phyloP scores from a whole-genome alignment of 768 basidiomycete genomes.

The Boletus rubescentipes region DNA sequence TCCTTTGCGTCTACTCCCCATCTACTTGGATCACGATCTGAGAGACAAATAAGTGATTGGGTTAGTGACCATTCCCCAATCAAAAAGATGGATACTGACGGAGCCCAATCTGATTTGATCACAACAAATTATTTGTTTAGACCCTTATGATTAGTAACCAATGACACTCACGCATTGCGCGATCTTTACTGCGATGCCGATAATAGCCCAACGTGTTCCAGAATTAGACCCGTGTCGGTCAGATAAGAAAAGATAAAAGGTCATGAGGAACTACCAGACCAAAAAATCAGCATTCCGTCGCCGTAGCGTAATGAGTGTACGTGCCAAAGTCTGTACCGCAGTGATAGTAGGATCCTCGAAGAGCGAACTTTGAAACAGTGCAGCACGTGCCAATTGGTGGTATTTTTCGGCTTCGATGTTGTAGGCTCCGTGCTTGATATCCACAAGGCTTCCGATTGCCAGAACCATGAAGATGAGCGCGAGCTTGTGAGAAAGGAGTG shows the following conservation, averaged over 20 bases:
- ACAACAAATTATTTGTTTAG: constrained; percentile 3
- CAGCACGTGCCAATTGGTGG: constrained; percentile 63
- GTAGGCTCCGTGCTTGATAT: constrained; percentile 54
- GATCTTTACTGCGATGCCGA: constrained; percentile 68
- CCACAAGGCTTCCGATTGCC: constrained; percentile 64
- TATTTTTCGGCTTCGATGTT: constrained; percentile 70
- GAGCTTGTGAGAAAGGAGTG: constrained; percentile 57
- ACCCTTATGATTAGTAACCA: constrained; percentile 2
- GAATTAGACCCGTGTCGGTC: constrained; percentile 68
- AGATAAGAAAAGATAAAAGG: constrained; percentile 65
- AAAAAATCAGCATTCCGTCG: constrained; percentile 32
- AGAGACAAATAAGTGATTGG: neutral
- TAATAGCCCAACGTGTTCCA: constrained; percentile 64
- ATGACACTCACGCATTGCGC: constrained; percentile 61
- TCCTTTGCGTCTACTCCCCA: constrained; percentile 60
- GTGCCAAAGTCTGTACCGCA: constrained; percentile 65
- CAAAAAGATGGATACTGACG: constrained; percentile 43
- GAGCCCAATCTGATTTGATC: constrained; percentile 55
- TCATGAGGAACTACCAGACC: constrained; percentile 58
- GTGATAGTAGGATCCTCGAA: constrained; percentile 68
- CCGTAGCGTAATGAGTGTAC: constrained; percentile 20
- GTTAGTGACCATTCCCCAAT: constrained; percentile 3
- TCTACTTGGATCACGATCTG: constrained; percentile 69
- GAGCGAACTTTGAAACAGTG: constrained; percentile 61
- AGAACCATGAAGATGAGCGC: constrained; percentile 66